Conservation (phyloP, 345 rosid species). For the Aurinia saxatilis region DNA sequence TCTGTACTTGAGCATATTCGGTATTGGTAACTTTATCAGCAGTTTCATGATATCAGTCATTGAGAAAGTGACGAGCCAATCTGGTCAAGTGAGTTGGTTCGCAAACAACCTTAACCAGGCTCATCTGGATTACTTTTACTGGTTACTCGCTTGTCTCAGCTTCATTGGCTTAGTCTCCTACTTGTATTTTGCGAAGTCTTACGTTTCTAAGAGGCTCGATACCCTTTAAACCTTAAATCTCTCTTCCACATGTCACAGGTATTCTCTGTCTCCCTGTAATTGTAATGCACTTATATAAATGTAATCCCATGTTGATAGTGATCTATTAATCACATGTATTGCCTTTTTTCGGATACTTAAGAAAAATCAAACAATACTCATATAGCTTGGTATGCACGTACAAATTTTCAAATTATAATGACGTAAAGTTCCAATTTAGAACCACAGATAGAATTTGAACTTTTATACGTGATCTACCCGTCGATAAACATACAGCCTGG, state of each 20-base stretch:
- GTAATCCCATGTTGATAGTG: background rate
- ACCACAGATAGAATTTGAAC: too few species aligned
- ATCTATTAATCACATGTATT: background rate
- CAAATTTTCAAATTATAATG: background rate
- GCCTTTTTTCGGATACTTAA: background rate
- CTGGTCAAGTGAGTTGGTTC: constrained; percentile 46
- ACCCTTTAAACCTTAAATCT: background rate
- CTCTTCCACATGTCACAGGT: constrained; percentile 6
- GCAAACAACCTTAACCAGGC: constrained; percentile 45
- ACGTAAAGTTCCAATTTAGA: background rate
- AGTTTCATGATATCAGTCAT: constrained; percentile 47
- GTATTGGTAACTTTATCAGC: constrained; percentile 54
- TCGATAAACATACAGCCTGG: constrained; percentile 40
- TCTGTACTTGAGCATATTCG: constrained; percentile 52
- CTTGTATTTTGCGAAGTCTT: constrained; percentile 37
- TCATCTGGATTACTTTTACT: constrained; percentile 58
- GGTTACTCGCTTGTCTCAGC: constrained; percentile 46
- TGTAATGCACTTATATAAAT: background rate
- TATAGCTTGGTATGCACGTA: constrained; percentile 4
- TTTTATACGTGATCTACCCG: background rate
- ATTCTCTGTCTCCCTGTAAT: background rate
- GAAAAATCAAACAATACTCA: background rate
- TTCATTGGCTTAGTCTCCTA: constrained; percentile 29
- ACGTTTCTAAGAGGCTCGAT: constrained; percentile 32
- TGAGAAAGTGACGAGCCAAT: constrained; percentile 37